Base-by-base conservation (phyloP, 139 green algal genomes). In the Ulvella scutata region DNA sequence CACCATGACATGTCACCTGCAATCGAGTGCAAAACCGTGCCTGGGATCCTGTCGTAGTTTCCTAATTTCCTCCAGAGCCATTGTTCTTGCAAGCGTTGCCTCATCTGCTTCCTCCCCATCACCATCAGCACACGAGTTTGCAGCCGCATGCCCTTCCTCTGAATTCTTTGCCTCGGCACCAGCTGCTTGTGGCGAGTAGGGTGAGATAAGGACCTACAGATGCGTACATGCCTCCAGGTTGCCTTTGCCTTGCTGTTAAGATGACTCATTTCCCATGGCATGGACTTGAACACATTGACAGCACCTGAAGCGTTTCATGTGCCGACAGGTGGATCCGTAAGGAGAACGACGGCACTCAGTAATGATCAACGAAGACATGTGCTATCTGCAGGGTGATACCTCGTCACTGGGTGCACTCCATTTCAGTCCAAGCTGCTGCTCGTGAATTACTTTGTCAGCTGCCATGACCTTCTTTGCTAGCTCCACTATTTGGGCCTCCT, bases 381-480 rank as follows among this genome's bases (percentile, higher is more conserved):
- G n/a, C n/a, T n/a, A n/a, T n/a, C n/a, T n/a, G n/a, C n/a, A n/a
- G n/a, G n/a, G n/a, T n/a, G n/a, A n/a, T n/a, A 91, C 43, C 4
- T 81, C 73, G 3, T 90, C 86, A 43, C 83, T 79, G n/a, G 88
- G 88, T 23, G 82, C 78, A 3, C 74, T 62, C 90, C 90, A 96
- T 4, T 78, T 62, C 87, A 82, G 87, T 21, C 89, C 90, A 39
- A 96, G 83, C 79, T 92, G 87, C 83, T 94, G 89, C 79, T 96
- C 89, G 78, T 91, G 84, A 23, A 96, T 83, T 17, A 90, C 80
- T 43, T 80, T 78, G 72, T 90, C 85, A 10, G 85, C 80, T 13
- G 20, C 33, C 4, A 92, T 76, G 36, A 90, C 76, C 77, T 87
- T 80, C 44, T 81, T 62, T 28, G 87, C 87, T 13, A 88, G 43